These are phyloP conservation scores for Huntiella omanensis DNA, from an alignment of 2,329 filamentous ascomycete species.

Conservation along the genomic window DNA sequence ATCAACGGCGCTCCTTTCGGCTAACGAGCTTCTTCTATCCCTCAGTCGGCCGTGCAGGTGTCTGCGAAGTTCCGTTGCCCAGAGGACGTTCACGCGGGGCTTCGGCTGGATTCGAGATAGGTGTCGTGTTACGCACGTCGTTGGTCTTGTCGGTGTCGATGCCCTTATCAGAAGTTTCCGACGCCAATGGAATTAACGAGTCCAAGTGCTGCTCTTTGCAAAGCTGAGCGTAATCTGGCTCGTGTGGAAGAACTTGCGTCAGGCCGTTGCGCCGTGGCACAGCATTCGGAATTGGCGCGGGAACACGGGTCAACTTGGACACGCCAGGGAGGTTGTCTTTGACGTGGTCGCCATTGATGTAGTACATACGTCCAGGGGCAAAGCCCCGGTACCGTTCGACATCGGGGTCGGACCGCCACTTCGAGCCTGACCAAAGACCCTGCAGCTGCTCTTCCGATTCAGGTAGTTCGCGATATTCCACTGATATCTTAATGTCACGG, in stretches of 20 bases:
- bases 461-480: slow-evolving; percentile 41
- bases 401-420: slow-evolving; percentile 42
- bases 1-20: too few relatives aligned
- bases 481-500: slow-evolving; percentile 32
- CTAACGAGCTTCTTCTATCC: too few relatives aligned
- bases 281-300: slow-evolving; percentile 31
- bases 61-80: neutral
- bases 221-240: slow-evolving; percentile 36
- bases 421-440: slow-evolving; percentile 25
- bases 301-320: slow-evolving; percentile 30
- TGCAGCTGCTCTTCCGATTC: slow-evolving; percentile 28
- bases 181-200: slow-evolving; percentile 25
- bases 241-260: slow-evolving; percentile 31
- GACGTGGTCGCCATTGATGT: slow-evolving; percentile 34
- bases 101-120: neutral
- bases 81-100: neutral
- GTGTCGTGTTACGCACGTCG: neutral
- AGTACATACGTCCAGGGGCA: slow-evolving; percentile 39
- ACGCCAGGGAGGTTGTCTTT: slow-evolving; percentile 30
- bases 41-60: too few relatives aligned
- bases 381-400: slow-evolving; percentile 31
- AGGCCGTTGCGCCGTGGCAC: slow-evolving; percentile 34
- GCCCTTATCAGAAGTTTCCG: neutral
- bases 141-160: neutral
- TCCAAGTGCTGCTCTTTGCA: slow-evolving; percentile 38